phyloP scores from a whole-genome alignment of 2,329 filamentous ascomycete species.

The Xylaria sp. region DNA sequence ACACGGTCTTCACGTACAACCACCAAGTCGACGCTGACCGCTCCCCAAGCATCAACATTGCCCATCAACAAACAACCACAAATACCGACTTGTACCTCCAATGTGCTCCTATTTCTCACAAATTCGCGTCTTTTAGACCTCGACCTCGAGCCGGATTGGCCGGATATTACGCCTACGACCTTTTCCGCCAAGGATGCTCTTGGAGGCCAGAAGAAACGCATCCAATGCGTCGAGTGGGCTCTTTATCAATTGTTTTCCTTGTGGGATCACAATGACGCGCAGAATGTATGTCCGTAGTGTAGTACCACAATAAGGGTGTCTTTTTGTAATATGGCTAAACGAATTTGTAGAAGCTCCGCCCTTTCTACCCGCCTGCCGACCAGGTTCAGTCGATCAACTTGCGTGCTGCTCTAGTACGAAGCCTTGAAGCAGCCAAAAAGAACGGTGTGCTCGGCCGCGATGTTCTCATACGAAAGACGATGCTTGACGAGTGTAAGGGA shows the following conservation, averaged over 20 bases:
- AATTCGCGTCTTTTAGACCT: slow-evolving; percentile 87
- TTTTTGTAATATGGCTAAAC: slow-evolving; percentile 26
- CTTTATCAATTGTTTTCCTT: slow-evolving; percentile 87
- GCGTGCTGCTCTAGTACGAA: slow-evolving; percentile 82
- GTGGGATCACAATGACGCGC: slow-evolving; percentile 82
- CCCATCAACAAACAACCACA: slow-evolving; percentile 33
- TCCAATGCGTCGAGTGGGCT: slow-evolving; percentile 88
- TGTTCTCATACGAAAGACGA: slow-evolving; percentile 85
- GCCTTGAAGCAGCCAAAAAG: slow-evolving; percentile 87
- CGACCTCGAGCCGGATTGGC: slow-evolving; percentile 82
- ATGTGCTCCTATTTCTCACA: slow-evolving; percentile 77
- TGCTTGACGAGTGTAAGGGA: slow-evolving; percentile 96
- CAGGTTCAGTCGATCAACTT: slow-evolving; percentile 92
- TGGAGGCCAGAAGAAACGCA: slow-evolving; percentile 82
- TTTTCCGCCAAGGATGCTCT: slow-evolving; percentile 74
- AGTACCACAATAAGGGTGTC: neutral
- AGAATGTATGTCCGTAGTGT: slow-evolving; percentile 65
- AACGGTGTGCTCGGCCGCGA: slow-evolving; percentile 84
- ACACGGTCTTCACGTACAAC: slow-evolving; percentile 47
- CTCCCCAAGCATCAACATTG: slow-evolving; percentile 42
- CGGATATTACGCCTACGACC: slow-evolving; percentile 74
- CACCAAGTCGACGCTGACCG: slow-evolving; percentile 47
- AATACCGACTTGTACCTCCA: slow-evolving; percentile 57
- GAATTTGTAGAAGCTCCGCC: slow-evolving; percentile 78
- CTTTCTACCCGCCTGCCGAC: slow-evolving; percentile 90